Conservation (phyloP, 257 asterid species). For the Forsythia viridissima region DNA sequence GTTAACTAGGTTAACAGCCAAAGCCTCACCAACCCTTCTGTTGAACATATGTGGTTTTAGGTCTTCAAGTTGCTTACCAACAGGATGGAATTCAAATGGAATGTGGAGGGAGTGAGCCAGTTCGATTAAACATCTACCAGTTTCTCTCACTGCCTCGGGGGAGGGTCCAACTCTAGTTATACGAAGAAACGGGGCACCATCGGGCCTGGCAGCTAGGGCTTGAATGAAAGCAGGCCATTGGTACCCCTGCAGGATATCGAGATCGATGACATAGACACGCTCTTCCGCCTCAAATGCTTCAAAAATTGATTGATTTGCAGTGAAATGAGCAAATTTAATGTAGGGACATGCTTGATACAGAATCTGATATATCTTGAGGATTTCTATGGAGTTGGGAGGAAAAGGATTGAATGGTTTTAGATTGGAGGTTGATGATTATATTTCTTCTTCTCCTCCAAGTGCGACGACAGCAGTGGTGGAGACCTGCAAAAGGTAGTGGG, state of each 20-base stretch:
- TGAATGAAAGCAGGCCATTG: conserved; percentile 98
- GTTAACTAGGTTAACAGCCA: conserved; percentile 78
- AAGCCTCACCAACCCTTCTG: conserved; percentile 81
- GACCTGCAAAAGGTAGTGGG: no score
- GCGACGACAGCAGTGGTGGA: no score
- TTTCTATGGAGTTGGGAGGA: conserved; percentile 73
- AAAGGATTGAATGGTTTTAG: conserved; percentile 61
- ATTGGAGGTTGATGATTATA: no score
- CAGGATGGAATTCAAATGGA: conserved; percentile 79
- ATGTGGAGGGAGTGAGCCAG: conserved; percentile 80
- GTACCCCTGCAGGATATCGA: conserved; percentile 83
- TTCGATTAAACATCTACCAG: conserved; percentile 69
- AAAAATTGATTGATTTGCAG: conserved; percentile 82
- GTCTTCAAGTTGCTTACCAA: conserved; percentile 71
- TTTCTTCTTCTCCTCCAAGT: no score
- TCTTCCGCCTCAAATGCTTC: conserved; percentile 82
- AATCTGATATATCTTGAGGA: conserved; percentile 82
- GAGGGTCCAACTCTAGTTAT: conserved; percentile 81
- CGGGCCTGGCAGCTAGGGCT: conserved; percentile 83
- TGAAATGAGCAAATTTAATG: conserved; percentile 81
- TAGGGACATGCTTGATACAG: conserved; percentile 91
- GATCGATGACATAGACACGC: conserved; percentile 80
- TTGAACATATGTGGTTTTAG: conserved; percentile 82
- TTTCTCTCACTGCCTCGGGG: conserved; percentile 60
- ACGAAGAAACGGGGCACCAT: conserved; percentile 77